phyloP scores from a whole-genome alignment of 2,329 filamentous ascomycete genomes.

The Penicillium brevicompactum region DNA sequence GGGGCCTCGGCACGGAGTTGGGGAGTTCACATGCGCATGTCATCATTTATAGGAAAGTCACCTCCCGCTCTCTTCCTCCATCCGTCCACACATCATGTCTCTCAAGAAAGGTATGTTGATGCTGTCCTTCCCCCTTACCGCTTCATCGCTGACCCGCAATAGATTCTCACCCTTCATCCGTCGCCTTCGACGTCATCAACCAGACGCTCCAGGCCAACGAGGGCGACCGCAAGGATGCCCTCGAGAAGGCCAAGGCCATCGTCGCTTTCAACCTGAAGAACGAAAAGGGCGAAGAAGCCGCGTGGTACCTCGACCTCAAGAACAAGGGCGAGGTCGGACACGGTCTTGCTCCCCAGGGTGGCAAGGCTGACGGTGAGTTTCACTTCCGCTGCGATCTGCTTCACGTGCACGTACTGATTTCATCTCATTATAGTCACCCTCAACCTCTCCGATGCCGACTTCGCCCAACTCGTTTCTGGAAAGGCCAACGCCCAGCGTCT shows the following conservation, averaged over 20 bases:
- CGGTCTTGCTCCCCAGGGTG: conserved; percentile 67
- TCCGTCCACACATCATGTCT: conserved; percentile 60
- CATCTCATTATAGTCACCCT: conserved; percentile 69
- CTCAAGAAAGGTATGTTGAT: conserved; percentile 67
- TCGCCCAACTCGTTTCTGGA: conserved; percentile 77
- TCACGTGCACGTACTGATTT: conserved; percentile 7
- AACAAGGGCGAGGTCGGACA: conserved; percentile 79
- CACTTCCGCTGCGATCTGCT: neutral
- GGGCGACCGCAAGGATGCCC: conserved; percentile 78
- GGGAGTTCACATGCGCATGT: conserved; percentile 30
- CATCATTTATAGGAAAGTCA: conserved; percentile 27
- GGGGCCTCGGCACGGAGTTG: conserved; percentile 21
- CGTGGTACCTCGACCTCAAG: conserved; percentile 96
- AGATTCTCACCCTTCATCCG: conserved; percentile 88
- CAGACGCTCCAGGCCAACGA: conserved; percentile 67
- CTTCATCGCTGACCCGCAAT: conserved; percentile 1
- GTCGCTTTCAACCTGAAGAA: conserved; percentile 96
- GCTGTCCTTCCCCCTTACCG: no score
- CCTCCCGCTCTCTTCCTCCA: conserved; percentile 7
- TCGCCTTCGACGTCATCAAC: conserved; percentile 87
- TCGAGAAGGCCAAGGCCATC: conserved; percentile 84
- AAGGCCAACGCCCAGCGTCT: conserved; percentile 93
- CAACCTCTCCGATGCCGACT: conserved; percentile 80
- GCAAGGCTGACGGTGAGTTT: conserved; percentile 77
- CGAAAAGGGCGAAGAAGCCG: conserved; percentile 72